Evolutionary conservation across 345 rosid genomes (phyloP), one percentile per base, ranked within the genome.

Genomic region (Rhizophora apiculata): DNA sequence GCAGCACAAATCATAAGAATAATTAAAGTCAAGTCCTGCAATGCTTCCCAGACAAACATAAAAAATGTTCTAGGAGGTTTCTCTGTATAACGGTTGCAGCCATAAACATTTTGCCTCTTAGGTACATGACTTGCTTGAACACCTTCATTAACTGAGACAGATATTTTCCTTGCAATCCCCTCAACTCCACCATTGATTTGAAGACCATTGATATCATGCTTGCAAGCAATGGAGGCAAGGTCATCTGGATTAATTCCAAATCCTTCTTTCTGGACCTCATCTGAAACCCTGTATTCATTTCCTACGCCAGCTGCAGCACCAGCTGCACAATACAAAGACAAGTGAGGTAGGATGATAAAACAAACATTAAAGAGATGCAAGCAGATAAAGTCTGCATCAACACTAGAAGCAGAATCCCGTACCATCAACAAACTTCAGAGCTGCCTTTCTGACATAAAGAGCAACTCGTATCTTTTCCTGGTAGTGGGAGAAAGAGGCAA

Each of bases 401-500:
- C 54, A 8, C 4, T 22, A 43, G 49, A 62, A 72, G 59, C 21
- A 70, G 68, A 54, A 72, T 59, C 65, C 58, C 74, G 66, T 88
- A 95, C 99, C 99, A 79, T 89, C 97, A 74, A 92, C 82, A 72
- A 92, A 95, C 71, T 83, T 88, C 70, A 89, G 77, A 74, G 99
- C 97, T 55, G 99, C 97, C 81, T 87, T 88, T 77, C 87, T 92
- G 76, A 95, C 97, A 79, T 82, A 87, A 75, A 95, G 87, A 24
- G 93, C 99, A 57, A 91, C 91, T 56, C 96, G 87, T 72, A 95
- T 88, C 78, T 89, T 88, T 78, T 95, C 99, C 99, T 95, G 89
- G 53, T 77, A 39, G 21, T 63, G 69, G 68, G 51, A 68, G 74
- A 71, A 49, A 34, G 29, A 73, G 70, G 43, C 54, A 56, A 68